Evolutionary conservation across 331 rosid genomes (phyloP).

Genomic region (Pyracantha coccinea): DNA sequence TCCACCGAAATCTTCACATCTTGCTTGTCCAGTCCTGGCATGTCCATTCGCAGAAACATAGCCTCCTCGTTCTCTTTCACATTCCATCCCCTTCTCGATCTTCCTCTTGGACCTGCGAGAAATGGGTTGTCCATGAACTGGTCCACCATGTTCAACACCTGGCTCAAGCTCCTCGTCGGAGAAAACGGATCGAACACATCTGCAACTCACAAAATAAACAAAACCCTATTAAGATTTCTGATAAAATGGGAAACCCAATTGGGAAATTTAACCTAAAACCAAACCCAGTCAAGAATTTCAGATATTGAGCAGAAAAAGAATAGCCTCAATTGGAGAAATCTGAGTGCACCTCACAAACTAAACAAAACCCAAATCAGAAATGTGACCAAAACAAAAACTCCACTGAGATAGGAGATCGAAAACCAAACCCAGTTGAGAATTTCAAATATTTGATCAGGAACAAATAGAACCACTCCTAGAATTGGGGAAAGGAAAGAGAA

Average conservation of each 20-base stretch:
- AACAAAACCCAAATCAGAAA: background rate
- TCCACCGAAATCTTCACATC: constrained; percentile 68
- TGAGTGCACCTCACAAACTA: no score
- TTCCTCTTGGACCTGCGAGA: constrained; percentile 56
- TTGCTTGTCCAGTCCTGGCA: constrained; percentile 64
- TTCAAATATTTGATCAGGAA: no score
- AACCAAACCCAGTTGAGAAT: no score
- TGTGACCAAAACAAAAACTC: background rate
- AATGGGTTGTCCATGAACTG: constrained; percentile 51
- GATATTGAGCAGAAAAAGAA: no score
- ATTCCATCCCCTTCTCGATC: constrained; percentile 52
- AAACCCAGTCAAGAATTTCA: background rate
- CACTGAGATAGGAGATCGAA: background rate
- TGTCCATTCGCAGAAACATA: constrained; percentile 53
- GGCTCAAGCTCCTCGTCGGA: constrained; percentile 47
- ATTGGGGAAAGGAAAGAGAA: background rate
- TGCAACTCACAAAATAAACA: background rate
- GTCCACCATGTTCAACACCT: constrained; percentile 71
- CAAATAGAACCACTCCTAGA: no score
- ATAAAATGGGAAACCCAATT: background rate
- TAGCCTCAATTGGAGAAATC: no score
- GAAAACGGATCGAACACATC: constrained; percentile 63
- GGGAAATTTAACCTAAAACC: background rate
- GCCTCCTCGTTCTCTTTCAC: constrained; percentile 47
- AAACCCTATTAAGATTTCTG: background rate